Percentiles rank a stretch among this genome's conserved stretches.
Evolutionary conservation across 1,284 basidiomycete species (phyloP).

Genomic region (Trichosporon sp.): DNA sequence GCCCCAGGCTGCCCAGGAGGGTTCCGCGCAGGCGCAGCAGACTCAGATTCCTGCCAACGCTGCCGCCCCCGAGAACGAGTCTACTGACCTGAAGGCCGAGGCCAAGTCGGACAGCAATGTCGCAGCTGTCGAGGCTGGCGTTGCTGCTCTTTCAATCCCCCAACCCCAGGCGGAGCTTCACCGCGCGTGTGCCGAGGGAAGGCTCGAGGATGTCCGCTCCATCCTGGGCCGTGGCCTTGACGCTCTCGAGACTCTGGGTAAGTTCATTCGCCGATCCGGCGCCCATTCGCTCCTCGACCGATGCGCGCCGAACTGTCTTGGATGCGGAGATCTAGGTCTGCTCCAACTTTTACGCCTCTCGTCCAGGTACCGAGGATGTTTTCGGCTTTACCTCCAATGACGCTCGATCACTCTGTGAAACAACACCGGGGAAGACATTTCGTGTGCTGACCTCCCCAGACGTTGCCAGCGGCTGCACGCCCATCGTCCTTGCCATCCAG

Average conservation of each 20-base stretch:
- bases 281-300: background rate
- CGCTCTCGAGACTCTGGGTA: constrained; percentile 40
- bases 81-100: constrained; percentile 1
- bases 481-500: constrained; percentile 47
- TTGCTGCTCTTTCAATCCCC: constrained; percentile 13
- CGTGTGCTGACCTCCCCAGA: constrained; percentile 22
- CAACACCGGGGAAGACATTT: background rate
- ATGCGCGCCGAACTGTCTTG: background rate
- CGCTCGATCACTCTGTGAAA: background rate
- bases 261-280: constrained; percentile 16
- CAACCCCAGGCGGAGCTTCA: constrained; percentile 30
- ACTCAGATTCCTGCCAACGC: background rate
- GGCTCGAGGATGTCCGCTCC: constrained; percentile 37
- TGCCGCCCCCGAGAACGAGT: background rate
- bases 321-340: background rate
- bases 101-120: background rate
- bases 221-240: constrained; percentile 35
- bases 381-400: background rate
- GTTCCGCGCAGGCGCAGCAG: background rate
- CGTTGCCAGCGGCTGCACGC: constrained; percentile 43
- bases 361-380: background rate
- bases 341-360: background rate
- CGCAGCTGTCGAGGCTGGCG: constrained; percentile 10
- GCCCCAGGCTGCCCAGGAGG: background rate
- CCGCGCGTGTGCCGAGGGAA: constrained; percentile 39